These are phyloP conservation scores for Sabuloglossum arenarium DNA, from an alignment of 495 filamentous ascomycete genomes.

Conservation along the genomic window DNA sequence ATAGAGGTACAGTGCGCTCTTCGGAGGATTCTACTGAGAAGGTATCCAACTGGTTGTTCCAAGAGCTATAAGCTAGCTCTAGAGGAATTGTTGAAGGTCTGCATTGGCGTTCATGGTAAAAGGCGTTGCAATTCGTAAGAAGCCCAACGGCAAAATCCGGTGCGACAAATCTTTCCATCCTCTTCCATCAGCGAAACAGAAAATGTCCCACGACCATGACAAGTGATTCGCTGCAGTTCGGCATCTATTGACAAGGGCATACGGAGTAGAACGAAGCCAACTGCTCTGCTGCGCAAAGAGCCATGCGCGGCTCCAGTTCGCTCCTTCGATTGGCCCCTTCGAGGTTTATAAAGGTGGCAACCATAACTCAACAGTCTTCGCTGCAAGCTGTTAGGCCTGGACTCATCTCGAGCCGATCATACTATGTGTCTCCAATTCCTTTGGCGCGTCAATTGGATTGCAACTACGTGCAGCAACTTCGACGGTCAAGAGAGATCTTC, in stretches of 20 bases:
- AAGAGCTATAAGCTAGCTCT: neutral
- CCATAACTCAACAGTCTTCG: neutral
- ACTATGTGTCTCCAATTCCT: neutral
- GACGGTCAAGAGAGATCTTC: neutral
- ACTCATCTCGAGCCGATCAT: neutral
- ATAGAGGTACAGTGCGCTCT: neutral
- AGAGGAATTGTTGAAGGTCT: neutral
- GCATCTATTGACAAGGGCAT: neutral
- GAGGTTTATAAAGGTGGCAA: neutral
- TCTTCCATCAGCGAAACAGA: neutral
- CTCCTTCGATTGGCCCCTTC: neutral
- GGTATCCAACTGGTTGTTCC: neutral
- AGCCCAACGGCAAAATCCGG: neutral
- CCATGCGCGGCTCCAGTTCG: neutral
- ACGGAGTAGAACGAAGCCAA: neutral
- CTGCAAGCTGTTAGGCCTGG: neutral
- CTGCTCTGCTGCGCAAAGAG: neutral
- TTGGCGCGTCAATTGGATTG: neutral
- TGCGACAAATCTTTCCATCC: neutral
- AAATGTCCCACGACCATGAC: neutral
- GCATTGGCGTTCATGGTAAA: neutral
- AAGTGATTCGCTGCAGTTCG: neutral
- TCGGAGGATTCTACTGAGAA: neutral
- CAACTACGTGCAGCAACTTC: neutral
- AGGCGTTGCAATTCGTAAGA: neutral